These are phyloP conservation scores for Geopyxis carbonaria DNA, from an alignment of 495 filamentous ascomycete species.

Conservation along the genomic window DNA sequence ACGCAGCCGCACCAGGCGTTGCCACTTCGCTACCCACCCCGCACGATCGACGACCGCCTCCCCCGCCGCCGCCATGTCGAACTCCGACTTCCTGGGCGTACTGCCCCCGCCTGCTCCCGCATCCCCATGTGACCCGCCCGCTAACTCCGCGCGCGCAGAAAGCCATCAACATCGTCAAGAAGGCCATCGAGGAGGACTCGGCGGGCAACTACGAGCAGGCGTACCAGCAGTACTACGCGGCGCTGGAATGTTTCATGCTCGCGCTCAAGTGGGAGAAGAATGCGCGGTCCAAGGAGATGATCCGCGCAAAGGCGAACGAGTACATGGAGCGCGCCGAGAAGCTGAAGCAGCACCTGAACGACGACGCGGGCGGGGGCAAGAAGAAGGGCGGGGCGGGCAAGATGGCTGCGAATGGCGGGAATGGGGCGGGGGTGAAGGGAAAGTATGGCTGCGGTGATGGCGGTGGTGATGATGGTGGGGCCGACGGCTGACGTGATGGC, in stretches of 20 bases:
- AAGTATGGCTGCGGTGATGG: constrained; percentile 35
- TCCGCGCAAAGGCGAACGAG: constrained; percentile 74
- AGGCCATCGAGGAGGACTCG: constrained; percentile 91
- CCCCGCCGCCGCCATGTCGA: constrained; percentile 87
- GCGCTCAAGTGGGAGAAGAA: constrained; percentile 99
- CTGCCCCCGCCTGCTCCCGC: background rate
- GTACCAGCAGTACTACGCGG: constrained; percentile 83
- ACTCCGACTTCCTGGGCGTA: constrained; percentile 80
- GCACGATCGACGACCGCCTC: too few relatives aligned
- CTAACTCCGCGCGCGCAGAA: constrained; percentile 23
- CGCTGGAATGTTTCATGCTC: constrained; percentile 90
- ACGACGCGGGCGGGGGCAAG: constrained; percentile 52
- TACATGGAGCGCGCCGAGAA: constrained; percentile 99
- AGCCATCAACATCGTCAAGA: constrained; percentile 88
- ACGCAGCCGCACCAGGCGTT: too few relatives aligned
- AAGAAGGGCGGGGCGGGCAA: constrained; percentile 48
- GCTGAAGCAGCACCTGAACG: constrained; percentile 73
- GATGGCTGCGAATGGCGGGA: constrained; percentile 24
- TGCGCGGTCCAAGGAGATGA: constrained; percentile 86
- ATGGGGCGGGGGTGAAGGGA: constrained; percentile 37
- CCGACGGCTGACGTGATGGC: too few relatives aligned
- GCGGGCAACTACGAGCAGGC: constrained; percentile 92
- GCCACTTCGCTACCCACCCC: too few relatives aligned
- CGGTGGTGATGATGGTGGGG: too few relatives aligned
- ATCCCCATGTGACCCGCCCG: constrained; percentile 5